Evolutionary conservation across 2,329 filamentous ascomycete species (phyloP), one percentile per base, ranked within the genome.

Genomic region (Drechslerella coelobrocha): DNA sequence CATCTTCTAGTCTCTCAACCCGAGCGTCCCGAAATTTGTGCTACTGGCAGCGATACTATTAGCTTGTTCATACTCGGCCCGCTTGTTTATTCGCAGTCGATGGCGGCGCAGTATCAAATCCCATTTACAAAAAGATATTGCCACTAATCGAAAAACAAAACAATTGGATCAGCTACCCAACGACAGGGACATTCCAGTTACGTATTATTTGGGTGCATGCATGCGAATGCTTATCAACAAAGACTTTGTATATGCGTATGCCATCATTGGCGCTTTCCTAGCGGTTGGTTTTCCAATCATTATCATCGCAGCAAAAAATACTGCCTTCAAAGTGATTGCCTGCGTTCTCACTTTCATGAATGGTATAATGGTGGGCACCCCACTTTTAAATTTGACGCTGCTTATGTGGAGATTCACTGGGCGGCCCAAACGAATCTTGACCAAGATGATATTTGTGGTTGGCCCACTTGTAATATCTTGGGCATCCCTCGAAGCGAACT

Each of bases 21-120:
- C 51, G 26, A 54, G n/a, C 6, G 29, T 54, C 29, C 9, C 5
- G 17, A 54, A 54, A 54, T 54, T 54, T 17, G 23, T 54, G 2
- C 4, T 41, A 4, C 21, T 54, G 3, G 29, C 51, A 7, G 19
- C 14, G 8, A 10, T 8, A 6, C 51, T 54, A 23, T n/a, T 54
- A 26, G n/a, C 39, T 9, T 37, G 27, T 19, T 37, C 51, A 21
- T 54, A 54, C 27, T 37, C 51, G 2, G 51, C 31, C 14, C 51
- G 51, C 23, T 5, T 54, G 21, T 54, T 54, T 10, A 8, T 52
- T 29, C 48, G 48, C 2, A 52, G 48, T 19, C 48, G 48, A 4
- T 52, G 27, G 31, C 48, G 17, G n/a, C 17, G n/a, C 10, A 52
- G n/a, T 14, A 14, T 52, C 9, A 31, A 17, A 31, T 27, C 4